Evolutionary conservation across 306 rosid genomes (phyloP).

Genomic region (Cucumis hystrix): DNA sequence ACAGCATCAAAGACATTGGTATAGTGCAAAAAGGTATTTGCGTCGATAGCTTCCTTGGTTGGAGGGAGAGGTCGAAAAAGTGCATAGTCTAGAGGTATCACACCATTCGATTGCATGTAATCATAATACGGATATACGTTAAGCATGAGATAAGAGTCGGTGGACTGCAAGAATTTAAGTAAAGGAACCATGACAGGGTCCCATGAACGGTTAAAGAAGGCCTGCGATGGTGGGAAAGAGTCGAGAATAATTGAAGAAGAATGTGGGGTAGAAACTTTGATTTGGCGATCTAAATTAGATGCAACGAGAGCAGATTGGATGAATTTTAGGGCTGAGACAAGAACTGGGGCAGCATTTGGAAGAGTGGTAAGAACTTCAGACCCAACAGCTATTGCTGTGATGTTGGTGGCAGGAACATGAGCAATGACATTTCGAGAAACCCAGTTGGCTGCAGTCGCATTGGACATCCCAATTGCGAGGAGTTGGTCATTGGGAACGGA

Average conservation of each 20-base stretch:
- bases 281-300: slow-evolving; percentile 63
- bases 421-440: slow-evolving; percentile 70
- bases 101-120: slow-evolving; percentile 68
- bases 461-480: slow-evolving; percentile 91
- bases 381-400: slow-evolving; percentile 74
- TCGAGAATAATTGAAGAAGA: slow-evolving; percentile 76
- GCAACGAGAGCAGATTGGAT: slow-evolving; percentile 89
- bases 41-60: slow-evolving; percentile 83
- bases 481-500: slow-evolving; percentile 85
- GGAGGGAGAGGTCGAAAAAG: slow-evolving; percentile 93
- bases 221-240: slow-evolving; percentile 97
- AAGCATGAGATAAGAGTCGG: slow-evolving; percentile 74
- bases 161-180: slow-evolving; percentile 69
- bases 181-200: slow-evolving; percentile 74
- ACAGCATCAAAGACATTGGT: slow-evolving; percentile 89
- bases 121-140: slow-evolving; percentile 91
- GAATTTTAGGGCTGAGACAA: slow-evolving; percentile 75
- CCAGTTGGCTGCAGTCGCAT: slow-evolving; percentile 95
- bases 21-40: slow-evolving; percentile 85
- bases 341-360: slow-evolving; percentile 77
- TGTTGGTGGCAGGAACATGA: slow-evolving; percentile 87
- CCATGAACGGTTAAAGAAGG: slow-evolving; percentile 89
- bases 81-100: slow-evolving; percentile 85
- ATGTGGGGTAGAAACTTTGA: slow-evolving; percentile 77
- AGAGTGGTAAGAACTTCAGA: slow-evolving; percentile 74